A percentile compares a stretch with the other conserved stretches of the same genome.
phyloP scores from a whole-genome alignment of 345 rosid genomes.

The Tarenaya hassleriana region DNA sequence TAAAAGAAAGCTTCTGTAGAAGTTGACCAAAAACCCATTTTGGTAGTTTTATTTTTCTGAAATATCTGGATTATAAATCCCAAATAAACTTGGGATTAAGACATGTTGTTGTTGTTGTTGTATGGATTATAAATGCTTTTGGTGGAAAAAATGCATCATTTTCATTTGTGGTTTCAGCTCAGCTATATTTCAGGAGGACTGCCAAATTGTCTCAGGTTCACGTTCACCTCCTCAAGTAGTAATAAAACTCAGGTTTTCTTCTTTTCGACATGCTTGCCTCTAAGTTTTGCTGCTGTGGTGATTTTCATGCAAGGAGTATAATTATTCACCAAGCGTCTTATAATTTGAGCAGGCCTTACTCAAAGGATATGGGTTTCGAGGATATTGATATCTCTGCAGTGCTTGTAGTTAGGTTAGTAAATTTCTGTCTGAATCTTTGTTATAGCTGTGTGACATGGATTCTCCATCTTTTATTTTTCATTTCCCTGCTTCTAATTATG shows the following conservation, averaged over 20 bases:
- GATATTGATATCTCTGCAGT: constrained; percentile 75
- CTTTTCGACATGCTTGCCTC: constrained; percentile 10
- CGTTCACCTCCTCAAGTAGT: constrained; percentile 48
- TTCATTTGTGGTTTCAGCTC: constrained; percentile 35
- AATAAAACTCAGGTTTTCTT: constrained; percentile 70
- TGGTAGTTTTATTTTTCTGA: neutral
- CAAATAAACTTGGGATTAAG: no score
- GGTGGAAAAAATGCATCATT: neutral
- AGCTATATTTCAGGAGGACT: constrained; percentile 92
- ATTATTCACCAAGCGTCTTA: constrained; percentile 15
- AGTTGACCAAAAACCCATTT: neutral
- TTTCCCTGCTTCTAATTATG: constrained; percentile 2
- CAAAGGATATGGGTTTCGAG: constrained; percentile 84
- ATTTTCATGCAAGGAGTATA: constrained; percentile 18
- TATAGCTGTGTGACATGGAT: neutral
- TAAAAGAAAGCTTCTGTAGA: neutral
- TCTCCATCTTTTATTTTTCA: constrained; percentile 5
- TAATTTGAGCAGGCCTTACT: constrained; percentile 70
- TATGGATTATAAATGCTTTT: no score
- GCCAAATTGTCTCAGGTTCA: constrained; percentile 48
- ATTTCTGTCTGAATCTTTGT: constrained; percentile 13
- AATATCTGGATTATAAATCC: neutral
- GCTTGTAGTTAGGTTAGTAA: constrained; percentile 63
- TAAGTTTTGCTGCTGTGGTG: constrained; percentile 18
- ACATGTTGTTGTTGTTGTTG: no score